These are phyloP conservation scores for Ambrosia artemisiifolia DNA, from an alignment of 129 eudicot species.

Conservation along the genomic window DNA sequence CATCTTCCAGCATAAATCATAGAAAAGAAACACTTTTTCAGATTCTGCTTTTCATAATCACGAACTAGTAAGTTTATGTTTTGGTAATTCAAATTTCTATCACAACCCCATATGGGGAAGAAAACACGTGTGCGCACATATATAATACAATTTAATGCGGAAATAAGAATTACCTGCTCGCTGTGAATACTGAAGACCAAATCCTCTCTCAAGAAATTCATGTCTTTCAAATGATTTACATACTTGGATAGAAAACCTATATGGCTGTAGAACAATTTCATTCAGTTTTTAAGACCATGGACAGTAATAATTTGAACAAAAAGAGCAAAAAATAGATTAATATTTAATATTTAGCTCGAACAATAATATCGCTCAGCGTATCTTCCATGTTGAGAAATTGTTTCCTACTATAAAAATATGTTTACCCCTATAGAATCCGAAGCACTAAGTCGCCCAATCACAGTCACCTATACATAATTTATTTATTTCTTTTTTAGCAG, in stretches of 20 bases:
- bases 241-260: slow-evolving; percentile 77
- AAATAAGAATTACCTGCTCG: slow-evolving; percentile 59
- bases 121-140: background rate
- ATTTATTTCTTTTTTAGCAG: background rate
- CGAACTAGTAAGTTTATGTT: background rate
- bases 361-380: background rate
- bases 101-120: background rate
- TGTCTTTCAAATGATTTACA: slow-evolving; percentile 67
- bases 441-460: background rate
- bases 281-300: slow-evolving; percentile 10
- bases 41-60: background rate
- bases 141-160: background rate
- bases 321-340: background rate
- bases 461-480: background rate
- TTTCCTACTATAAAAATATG: background rate
- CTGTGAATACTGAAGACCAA: slow-evolving; percentile 84
- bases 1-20: slow-evolving; percentile 10
- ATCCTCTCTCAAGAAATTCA: slow-evolving; percentile 88
- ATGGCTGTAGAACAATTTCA: slow-evolving; percentile 51
- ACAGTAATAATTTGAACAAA: background rate
- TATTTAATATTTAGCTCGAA: background rate
- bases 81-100: background rate
- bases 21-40: background rate
- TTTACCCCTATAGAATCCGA: background rate
- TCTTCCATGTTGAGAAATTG: slow-evolving; percentile 1